Evolutionary conservation across 805 yeast species (phyloP), one percentile per base, ranked within the genome.

Genomic region (Schwanniomyces pseudopolymorphus): DNA sequence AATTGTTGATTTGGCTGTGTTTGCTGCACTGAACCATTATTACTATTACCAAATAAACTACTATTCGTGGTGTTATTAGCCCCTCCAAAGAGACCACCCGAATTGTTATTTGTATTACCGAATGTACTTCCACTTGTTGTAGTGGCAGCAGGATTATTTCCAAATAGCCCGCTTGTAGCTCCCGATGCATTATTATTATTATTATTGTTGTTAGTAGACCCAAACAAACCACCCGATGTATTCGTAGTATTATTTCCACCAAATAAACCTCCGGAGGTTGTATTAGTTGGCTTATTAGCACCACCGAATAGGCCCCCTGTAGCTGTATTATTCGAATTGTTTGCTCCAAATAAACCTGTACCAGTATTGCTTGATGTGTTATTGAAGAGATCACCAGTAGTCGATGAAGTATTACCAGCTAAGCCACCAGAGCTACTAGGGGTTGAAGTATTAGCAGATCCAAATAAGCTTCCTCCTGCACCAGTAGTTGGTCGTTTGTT

Each of bases 1-100:
- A 87, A 70, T 42, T 70, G 79, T 4, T 77, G 74, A 43, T 70
- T 60, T 47, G 71, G 82, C 8, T 66, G 65, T 21, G 72, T 75
- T 37, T 68, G 69, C 39, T 73, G 74, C 41, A 67, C 68, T 42
- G 48, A 49, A 42, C 42, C 50, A 33, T 45, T 39, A 17, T 13
- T 16, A 22, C 11, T 3, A 31, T 39, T 48, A 14, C 45, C 67
- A 55, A 63, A 63, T 27, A 66, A 47, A 14, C 68, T 66, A 11
- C 59, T 61, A 19, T 52, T 24, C 25, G 51, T 37, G 14, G 48
- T 44, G 10, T 48, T 43, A 25, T 44, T 46, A n/a, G 42, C 33
- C 19, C 26, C 13, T 13, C 60, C 58, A 49, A 59, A 58, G 5
- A 57, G 37, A 19, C 56, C 60, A 20, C 58, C 54, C 24, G 72